Percentiles rank a stretch among this genome's conserved stretches.
Evolutionary conservation across 2,329 filamentous ascomycete species (phyloP).

Genomic region (Stachybotrys chartarum): DNA sequence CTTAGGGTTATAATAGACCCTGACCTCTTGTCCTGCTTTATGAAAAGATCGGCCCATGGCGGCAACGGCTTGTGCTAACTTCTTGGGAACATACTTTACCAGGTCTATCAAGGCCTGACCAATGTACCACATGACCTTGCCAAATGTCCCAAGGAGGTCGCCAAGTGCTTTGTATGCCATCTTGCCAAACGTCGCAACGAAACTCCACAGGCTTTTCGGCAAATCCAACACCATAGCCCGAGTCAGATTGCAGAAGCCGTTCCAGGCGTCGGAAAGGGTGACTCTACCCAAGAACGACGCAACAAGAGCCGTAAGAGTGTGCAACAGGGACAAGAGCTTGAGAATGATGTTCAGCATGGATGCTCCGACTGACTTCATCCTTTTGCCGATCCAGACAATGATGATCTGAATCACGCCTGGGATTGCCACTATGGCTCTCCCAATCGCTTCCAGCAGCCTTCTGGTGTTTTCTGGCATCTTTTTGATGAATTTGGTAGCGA

Average conservation of each 20-base stretch:
- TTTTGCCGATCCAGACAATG: constrained; percentile 20
- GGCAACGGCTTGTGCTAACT: constrained; percentile 22
- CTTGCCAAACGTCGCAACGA: constrained; percentile 13
- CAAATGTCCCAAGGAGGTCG: constrained; percentile 21
- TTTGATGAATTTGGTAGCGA: constrained; percentile 2
- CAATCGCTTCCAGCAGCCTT: constrained; percentile 7
- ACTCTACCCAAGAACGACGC: constrained; percentile 24
- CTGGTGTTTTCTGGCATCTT: constrained; percentile 8
- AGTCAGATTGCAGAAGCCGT: constrained; percentile 23
- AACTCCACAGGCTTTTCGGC: constrained; percentile 17
- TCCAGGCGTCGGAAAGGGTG: constrained; percentile 31
- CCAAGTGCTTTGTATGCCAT: constrained; percentile 18
- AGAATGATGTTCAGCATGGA: constrained; percentile 15
- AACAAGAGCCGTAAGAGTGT: constrained; percentile 26
- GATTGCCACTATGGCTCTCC: constrained; percentile 12
- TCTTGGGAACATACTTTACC: constrained; percentile 23
- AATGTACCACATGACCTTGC: constrained; percentile 17
- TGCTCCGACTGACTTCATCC: constrained; percentile 15
- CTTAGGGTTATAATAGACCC: constrained; percentile 31
- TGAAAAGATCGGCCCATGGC: constrained; percentile 20
- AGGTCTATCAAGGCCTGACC: constrained; percentile 17
- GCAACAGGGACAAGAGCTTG: constrained; percentile 23
- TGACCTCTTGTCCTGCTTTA: constrained; percentile 25
- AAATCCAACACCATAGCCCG: constrained; percentile 23
- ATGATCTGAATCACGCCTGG: constrained; percentile 17